Base-by-base conservation (phyloP, 345 rosid species). In the Brassica rapa region DNA sequence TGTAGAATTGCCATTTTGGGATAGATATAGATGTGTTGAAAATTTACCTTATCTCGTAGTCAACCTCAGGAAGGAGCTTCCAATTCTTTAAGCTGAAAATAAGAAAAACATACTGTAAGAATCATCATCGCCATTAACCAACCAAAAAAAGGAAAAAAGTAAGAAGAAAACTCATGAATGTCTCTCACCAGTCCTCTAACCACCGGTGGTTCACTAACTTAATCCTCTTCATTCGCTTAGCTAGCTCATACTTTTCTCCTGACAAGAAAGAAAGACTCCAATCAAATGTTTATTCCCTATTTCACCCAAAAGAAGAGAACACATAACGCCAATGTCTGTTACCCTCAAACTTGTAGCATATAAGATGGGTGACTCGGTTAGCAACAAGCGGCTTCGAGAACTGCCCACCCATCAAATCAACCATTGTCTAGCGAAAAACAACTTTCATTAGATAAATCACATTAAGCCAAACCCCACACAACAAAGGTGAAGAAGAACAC, bases 271-370 rank as follows among this genome's bases (percentile, higher is more conserved):
- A 19, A 57, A 60, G 25, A 70, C 27, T 70, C 37, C 24, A 55
- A 30, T 64, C 33, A 65, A 59, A 64, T 56, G 51, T 29, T 63
- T 1, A 23, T 35, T 35, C 19, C 62, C 63, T 43, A 5, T 39
- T 3, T 16, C 6, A 24, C 63, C 63, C 29, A 6, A 3, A 61
- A 61, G 16, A 55, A 21, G 10, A 27, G 8, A 25, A 21, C 27
- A 57, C 65, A 6, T 33, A 33, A 1, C 62, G 30, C 37, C 23
- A 23, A 32, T 59, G 57, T 25, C 41, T 15, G 49, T 62, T 77
- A 93, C 98, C 98, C 84, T 96, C 98, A 85, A 91, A 90, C 85
- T 96, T 91, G 78, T 96, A 96, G 86, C 97, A 93, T 66, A 96
- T 82, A 70, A 96, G 93, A 88, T 96, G 98, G 3, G 99, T 93